A percentile compares a stretch with the other conserved stretches of the same genome.
Evolutionary conservation across 2,329 filamentous ascomycete species (phyloP).

Genomic region (Pestalotiopsis sp.): DNA sequence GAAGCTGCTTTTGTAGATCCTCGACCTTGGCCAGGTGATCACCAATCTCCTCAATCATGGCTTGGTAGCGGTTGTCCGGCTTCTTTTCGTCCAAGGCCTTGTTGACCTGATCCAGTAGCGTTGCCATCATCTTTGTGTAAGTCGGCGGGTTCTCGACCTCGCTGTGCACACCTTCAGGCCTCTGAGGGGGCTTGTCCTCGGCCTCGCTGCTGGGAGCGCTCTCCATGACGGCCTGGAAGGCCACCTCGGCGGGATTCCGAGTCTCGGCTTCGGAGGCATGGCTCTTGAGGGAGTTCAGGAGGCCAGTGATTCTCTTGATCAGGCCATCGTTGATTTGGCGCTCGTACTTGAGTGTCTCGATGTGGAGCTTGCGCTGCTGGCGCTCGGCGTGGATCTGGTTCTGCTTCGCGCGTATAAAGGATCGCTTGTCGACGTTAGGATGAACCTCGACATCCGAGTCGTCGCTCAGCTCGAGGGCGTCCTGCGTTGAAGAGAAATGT

Average conservation of each 20-base stretch:
- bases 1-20: constrained; percentile 74
- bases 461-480: constrained; percentile 94
- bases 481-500: constrained; percentile 47
- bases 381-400: constrained; percentile 94
- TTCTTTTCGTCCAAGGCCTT: constrained; percentile 78
- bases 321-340: constrained; percentile 91
- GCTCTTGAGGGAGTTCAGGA: constrained; percentile 74
- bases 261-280: constrained; percentile 71
- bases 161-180: constrained; percentile 78
- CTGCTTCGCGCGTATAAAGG: constrained; percentile 98
- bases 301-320: constrained; percentile 77
- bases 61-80: constrained; percentile 67
- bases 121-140: constrained; percentile 98
- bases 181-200: constrained; percentile 73
- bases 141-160: constrained; percentile 75
- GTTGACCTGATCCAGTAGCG: constrained; percentile 92
- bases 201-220: constrained; percentile 66
- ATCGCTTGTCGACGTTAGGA: constrained; percentile 97
- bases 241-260: constrained; percentile 74
- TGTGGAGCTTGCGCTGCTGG: constrained; percentile 81
- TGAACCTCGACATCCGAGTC: constrained; percentile 98
- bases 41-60: constrained; percentile 78
- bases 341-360: constrained; percentile 90
- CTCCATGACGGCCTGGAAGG: constrained; percentile 90
- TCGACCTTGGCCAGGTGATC: constrained; percentile 78